Evolutionary conservation across 805 yeast species (phyloP), one percentile per base, ranked within the genome.

Genomic region (Tetrapisispora pingtungensis): DNA sequence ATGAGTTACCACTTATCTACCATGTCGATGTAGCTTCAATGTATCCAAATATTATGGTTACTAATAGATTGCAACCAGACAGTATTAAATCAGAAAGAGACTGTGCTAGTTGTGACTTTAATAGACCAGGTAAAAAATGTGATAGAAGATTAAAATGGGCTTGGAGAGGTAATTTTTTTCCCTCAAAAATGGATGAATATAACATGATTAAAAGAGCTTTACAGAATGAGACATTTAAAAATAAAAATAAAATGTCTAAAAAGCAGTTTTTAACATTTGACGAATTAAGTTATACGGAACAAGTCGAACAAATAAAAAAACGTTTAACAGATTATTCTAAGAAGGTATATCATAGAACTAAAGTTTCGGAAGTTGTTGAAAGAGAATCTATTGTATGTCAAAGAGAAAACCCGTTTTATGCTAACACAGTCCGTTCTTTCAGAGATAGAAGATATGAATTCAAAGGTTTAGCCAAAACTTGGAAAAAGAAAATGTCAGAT

Each of bases 11-110:
- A 0, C 69, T 85, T 39, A 93, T 93, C 50, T 93, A 94, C 56
- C 99, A 93, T 59, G 96, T 94, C 32, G 99, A 93, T 69, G 99
- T 93, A 41, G 97, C 99, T 0, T 93, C 98, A 1, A 93, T 93
- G 99, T 93, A 93, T 59, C 99, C 99, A 6, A 93, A 93, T 59
- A 93, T 93, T 61, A 93, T 93, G 97, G 87, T 96, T 7, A 84
- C 97, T 0, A 93, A 93, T 65, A 78, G 99, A 59, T 71, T 93
- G 43, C 99, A 93, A 62, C 99, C 99, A 0, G 99, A 93, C 65
- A 89, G 97, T 3, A 90, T 93, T 87, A 89, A 93, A 52, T 69
- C 82, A 0, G 97, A 90, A 57, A 85, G 85, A 54, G 96, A 88
- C 57, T 94, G 98, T 67, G 97, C 98, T 0, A 80, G 94, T 35